Conservation (phyloP, 2,329 filamentous ascomycete species). For the Thermoascus crustaceus region DNA sequence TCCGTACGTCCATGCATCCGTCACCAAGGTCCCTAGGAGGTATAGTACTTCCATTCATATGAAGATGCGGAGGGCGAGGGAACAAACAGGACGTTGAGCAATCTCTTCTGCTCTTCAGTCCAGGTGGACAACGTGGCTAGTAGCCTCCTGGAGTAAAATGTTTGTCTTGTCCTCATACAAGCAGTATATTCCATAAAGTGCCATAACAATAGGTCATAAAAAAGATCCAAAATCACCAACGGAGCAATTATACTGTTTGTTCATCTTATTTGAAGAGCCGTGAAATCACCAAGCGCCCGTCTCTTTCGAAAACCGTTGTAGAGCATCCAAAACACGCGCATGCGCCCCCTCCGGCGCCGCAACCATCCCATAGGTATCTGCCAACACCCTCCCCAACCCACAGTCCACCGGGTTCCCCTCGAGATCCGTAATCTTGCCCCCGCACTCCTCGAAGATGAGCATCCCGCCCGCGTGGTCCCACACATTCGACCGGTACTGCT, state of each 20-base stretch:
- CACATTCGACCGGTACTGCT: constrained; percentile 40
- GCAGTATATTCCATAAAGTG: no score
- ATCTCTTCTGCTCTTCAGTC: no score
- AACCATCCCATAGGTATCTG: constrained; percentile 34
- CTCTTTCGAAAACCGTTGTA: constrained; percentile 9
- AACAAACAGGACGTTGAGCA: no score
- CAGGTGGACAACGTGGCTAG: no score
- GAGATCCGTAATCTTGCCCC: constrained; percentile 44
- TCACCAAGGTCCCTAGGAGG: no score
- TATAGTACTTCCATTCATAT: no score
- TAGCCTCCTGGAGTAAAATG: no score
- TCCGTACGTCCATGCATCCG: no score
- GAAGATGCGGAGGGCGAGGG: no score
- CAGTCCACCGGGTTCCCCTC: constrained; percentile 44
- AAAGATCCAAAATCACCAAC: no score
- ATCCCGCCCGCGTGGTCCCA: constrained; percentile 51
- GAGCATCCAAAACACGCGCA: constrained; percentile 22
- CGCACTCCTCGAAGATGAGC: constrained; percentile 44
- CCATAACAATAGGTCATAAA: no score
- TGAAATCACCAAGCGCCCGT: neutral
- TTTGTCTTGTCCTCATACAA: no score
- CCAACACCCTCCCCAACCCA: constrained; percentile 31
- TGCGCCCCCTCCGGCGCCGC: constrained; percentile 33
- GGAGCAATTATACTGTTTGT: neutral
- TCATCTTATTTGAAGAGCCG: neutral